Evolutionary conservation across 108 stramenopile species (phyloP), one percentile per base, ranked within the genome.

Genomic region (Ochromonas danica): DNA sequence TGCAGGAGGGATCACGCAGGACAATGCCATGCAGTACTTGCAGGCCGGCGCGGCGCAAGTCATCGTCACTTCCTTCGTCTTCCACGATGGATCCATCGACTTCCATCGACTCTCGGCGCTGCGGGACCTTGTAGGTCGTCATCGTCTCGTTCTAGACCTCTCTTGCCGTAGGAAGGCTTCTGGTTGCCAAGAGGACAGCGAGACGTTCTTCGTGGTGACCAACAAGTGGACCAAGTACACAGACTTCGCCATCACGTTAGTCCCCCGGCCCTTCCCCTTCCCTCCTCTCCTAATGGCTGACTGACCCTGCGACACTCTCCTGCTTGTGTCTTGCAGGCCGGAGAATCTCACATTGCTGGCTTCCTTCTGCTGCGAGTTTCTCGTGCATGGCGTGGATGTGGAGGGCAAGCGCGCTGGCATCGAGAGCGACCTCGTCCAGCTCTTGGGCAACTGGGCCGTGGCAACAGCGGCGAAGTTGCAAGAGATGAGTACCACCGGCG

Each of bases 381-480:
- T 98, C 63, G 96, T 98, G 0, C 98, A 98, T 83, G 98, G 96
- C 0, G 98, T 98, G 1, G 98, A 98, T 63, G 95, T 94, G 31
- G 98, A 98, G 88, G 98, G 98, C 22, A 94, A 91, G 78, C 89
- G 92, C 72, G 93, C 92, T 67, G 98, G 98, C 0, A 95, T 98
- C 61, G 81, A 96, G 70, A 91, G 92, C 81, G 95, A 95, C 82
- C 83, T 98, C 39, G 96, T 98, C 39, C 80, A 60, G 6, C 71
- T 95, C 61, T 87, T 98, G 28, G 96, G 94, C 0, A 85, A 63
- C n/a, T 61, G 38, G 45, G 51, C 51, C 22, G 51, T 22, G 51
- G 51, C 51, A 10, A 94, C 92, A 2, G 93, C 94, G 35, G n/a
- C n/a, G n/a, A n/a, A n/a, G n/a, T n/a, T n/a, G n/a, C n/a, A n/a